Conservation (phyloP, 768 basidiomycete genomes). For the Naganishia vaughanmartiniae region DNA sequence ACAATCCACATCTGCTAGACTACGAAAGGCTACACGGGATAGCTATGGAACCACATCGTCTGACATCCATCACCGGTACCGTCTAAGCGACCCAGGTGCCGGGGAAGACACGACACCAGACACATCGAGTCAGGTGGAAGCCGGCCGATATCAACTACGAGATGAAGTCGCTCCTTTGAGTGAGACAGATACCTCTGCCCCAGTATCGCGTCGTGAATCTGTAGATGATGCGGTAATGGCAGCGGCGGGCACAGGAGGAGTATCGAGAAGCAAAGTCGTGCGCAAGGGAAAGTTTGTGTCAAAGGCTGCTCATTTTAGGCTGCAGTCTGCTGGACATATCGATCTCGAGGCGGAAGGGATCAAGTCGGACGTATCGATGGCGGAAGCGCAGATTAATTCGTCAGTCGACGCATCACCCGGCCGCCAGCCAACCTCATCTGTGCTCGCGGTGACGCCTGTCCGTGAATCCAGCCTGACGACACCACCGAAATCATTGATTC, state of each 20-base stretch:
- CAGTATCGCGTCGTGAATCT: slow-evolving; percentile 1
- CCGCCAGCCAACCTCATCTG: not conserved
- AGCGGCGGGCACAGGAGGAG: not conserved
- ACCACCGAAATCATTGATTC: not conserved
- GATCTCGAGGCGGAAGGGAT: not conserved
- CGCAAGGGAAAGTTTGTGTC: slow-evolving; percentile 20
- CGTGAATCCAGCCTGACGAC: not conserved
- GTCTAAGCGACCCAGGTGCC: slow-evolving; percentile 17
- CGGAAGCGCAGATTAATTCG: no score
- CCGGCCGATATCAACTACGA: slow-evolving; percentile 8
- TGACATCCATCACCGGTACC: not conserved
- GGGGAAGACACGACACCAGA: not conserved
- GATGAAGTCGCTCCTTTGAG: not conserved
- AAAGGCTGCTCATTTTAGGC: slow-evolving; percentile 8
- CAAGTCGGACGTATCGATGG: no score
- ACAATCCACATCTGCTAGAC: slow-evolving; percentile 5
- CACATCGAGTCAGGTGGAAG: not conserved
- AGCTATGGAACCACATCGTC: not conserved
- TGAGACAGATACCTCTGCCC: not conserved
- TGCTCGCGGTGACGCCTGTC: not conserved
- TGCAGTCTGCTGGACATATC: slow-evolving; percentile 22
- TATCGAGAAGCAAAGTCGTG: slow-evolving; percentile 12
- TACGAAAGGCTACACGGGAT: slow-evolving; percentile 13
- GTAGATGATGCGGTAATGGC: not conserved
- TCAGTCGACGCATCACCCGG: not conserved